phyloP scores from a whole-genome alignment of 805 yeast species.

The Hanseniaspora occidentalis region DNA sequence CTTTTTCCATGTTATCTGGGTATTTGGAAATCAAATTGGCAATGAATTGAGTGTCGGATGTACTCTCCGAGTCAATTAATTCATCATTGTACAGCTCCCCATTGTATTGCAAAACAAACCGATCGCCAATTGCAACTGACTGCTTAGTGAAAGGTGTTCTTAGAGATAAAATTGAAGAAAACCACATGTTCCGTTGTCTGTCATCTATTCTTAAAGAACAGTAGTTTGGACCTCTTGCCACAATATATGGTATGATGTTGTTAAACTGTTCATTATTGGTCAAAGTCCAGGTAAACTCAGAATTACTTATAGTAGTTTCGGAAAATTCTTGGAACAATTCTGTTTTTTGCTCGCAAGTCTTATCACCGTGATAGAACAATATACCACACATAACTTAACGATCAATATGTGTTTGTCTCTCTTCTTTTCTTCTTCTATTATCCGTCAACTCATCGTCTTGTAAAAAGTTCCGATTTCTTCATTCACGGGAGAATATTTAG shows the following conservation, averaged over 20 bases:
- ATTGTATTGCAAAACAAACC: conserved; percentile 59
- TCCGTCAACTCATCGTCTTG: too few relatives aligned
- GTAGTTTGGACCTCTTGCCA: conserved; percentile 57
- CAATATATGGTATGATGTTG: conserved; percentile 31
- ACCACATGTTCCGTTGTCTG: conserved; percentile 21
- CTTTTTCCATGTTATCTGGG: conserved; percentile 26
- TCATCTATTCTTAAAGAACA: conserved; percentile 18
- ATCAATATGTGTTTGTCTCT: too few relatives aligned
- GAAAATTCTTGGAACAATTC: background rate
- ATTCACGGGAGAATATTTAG: too few relatives aligned
- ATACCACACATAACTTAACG: conserved; percentile 69
- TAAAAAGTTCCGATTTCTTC: too few relatives aligned
- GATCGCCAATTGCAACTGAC: conserved; percentile 34
- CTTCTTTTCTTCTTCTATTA: too few relatives aligned
- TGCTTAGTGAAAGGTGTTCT: conserved; percentile 71
- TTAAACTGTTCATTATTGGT: conserved; percentile 15
- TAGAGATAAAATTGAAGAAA: conserved; percentile 69
- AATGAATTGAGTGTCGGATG: conserved; percentile 56
- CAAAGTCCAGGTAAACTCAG: background rate
- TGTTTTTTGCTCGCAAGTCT: too few relatives aligned
- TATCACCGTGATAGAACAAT: conserved; percentile 26
- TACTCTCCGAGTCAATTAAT: conserved; percentile 24
- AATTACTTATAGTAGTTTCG: conserved; percentile 1
- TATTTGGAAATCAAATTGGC: conserved; percentile 26
- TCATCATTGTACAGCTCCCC: conserved; percentile 73